Conservation (phyloP, 2,329 filamentous ascomycete species). For the Ascochyta pisi region DNA sequence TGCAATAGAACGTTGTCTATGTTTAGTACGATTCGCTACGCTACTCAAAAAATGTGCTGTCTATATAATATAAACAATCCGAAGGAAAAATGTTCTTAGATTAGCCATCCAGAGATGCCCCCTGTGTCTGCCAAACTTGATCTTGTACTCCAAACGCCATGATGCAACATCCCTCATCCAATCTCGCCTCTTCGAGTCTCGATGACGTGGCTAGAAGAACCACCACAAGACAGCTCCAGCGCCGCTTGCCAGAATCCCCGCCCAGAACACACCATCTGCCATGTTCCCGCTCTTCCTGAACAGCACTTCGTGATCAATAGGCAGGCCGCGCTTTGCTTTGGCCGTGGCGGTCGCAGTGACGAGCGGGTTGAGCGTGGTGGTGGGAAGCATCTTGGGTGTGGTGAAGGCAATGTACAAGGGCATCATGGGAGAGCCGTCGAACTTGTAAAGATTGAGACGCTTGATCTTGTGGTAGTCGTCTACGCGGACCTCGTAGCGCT, state of each 20-base stretch:
- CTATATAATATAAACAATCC: neutral
- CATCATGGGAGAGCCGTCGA: constrained; percentile 69
- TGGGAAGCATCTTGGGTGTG: constrained; percentile 74
- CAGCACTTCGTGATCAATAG: constrained; percentile 51
- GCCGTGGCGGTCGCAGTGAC: constrained; percentile 46
- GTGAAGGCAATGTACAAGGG: constrained; percentile 71
- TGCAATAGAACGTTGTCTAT: neutral
- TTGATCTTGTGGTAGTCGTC: constrained; percentile 68
- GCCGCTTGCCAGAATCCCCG: constrained; percentile 56
- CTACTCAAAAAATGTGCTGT: neutral
- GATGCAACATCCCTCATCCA: constrained; percentile 1
- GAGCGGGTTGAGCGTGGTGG: constrained; percentile 67
- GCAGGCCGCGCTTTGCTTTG: constrained; percentile 48
- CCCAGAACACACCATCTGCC: constrained; percentile 59
- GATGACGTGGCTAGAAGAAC: constrained; percentile 43
- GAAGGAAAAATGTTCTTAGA: neutral
- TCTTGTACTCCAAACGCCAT: neutral
- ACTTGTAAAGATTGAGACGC: constrained; percentile 69
- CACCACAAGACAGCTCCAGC: constrained; percentile 58
- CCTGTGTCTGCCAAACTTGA: neutral
- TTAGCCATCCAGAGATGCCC: neutral
- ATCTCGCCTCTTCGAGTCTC: neutral
- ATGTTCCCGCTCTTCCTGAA: constrained; percentile 43
- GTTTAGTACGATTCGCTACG: neutral
- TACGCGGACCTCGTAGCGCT: constrained; percentile 56